These are phyloP conservation scores for Tritrichomonas musculus DNA, from an alignment of 208 protist species.

Conservation along the genomic window DNA sequence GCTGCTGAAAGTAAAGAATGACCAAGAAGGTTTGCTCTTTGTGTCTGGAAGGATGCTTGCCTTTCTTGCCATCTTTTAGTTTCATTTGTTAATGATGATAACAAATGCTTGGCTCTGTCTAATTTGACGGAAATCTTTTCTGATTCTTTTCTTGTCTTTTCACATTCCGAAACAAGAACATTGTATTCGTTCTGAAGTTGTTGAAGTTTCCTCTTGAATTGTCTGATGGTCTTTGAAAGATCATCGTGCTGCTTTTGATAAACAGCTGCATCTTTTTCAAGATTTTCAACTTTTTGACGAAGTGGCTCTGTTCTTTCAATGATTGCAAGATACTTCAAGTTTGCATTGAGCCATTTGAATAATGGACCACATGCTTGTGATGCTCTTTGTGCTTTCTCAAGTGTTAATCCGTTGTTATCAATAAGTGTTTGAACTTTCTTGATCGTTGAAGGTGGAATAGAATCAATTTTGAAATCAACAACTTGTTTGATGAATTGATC, in stretches of 20 bases:
- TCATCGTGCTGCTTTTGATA: constrained; percentile 62
- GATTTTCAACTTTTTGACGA: constrained; percentile 69
- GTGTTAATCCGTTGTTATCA: constrained; percentile 74
- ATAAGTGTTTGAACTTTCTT: constrained; percentile 67
- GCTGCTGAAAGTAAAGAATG: constrained; percentile 81
- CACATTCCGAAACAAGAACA: constrained; percentile 73
- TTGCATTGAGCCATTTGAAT: constrained; percentile 83
- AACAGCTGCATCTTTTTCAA: constrained; percentile 65
- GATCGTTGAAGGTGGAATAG: constrained; percentile 24
- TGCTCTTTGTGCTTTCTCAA: constrained; percentile 78
- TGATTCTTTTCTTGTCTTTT: constrained; percentile 74
- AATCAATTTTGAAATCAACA: constrained; percentile 77
- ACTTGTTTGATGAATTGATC: constrained; percentile 83
- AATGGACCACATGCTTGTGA: constrained; percentile 88
- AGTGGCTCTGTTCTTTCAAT: constrained; percentile 77
- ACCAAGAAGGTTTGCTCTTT: constrained; percentile 79
- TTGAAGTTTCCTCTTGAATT: constrained; percentile 62
- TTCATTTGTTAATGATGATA: constrained; percentile 78
- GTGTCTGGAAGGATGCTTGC: constrained; percentile 64
- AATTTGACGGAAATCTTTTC: constrained; percentile 69
- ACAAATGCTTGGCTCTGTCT: constrained; percentile 72
- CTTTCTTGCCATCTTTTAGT: constrained; percentile 78
- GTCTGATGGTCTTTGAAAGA: constrained; percentile 45
- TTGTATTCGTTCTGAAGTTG: constrained; percentile 79
- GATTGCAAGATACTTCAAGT: constrained; percentile 82